Conservation (phyloP, 73 alveolate species). For the Paramecium octaurelia region DNA sequence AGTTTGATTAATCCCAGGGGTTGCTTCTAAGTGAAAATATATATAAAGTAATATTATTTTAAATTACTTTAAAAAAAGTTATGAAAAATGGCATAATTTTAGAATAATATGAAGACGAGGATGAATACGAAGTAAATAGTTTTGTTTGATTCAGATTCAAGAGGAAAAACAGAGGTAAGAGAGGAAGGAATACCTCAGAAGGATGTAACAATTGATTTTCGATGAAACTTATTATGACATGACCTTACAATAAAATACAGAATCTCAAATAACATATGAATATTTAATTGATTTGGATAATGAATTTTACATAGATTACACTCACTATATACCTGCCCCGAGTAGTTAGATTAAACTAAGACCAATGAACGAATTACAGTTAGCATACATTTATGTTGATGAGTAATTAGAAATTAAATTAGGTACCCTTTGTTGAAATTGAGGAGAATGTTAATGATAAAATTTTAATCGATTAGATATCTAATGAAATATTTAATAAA, state of each 20-base stretch:
- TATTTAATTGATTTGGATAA: not conserved
- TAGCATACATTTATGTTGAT: constrained; percentile 17
- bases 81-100: not conserved
- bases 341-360: not conserved
- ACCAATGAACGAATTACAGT: constrained; percentile 26
- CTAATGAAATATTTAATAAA: not conserved
- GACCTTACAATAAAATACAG: not conserved
- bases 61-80: not conserved
- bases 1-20: not conserved
- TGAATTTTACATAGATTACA: not conserved
- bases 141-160: not conserved
- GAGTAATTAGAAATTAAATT: not conserved
- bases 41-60: not conserved
- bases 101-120: constrained; percentile 7
- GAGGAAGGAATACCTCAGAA: not conserved
- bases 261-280: not conserved
- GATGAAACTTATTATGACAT: not conserved
- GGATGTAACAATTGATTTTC: not conserved
- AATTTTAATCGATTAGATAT: not conserved
- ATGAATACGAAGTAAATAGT: not conserved
- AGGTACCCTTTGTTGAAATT: not conserved
- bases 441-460: not conserved
- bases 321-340: not conserved
- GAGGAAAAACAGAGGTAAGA: not conserved
- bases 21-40: not conserved